phyloP scores from a whole-genome alignment of 2,329 filamentous ascomycete species.

The Ceratocystis papillata region DNA sequence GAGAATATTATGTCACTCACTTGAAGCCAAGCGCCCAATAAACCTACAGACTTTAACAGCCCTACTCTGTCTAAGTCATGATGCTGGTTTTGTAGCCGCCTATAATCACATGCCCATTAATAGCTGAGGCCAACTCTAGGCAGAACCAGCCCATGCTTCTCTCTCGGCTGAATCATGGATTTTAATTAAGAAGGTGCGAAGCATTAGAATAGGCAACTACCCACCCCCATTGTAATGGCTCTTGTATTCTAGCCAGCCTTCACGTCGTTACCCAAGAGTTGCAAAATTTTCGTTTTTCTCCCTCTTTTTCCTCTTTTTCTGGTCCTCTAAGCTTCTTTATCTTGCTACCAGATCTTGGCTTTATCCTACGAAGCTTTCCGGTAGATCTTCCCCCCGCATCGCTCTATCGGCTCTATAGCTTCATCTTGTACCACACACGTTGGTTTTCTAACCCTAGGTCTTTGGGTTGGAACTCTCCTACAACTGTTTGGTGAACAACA shows the following conservation, averaged over 20 bases:
- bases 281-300: neutral
- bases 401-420: conserved; percentile 7
- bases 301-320: conserved; percentile 1
- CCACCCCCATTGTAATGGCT: neutral
- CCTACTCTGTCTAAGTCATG: neutral
- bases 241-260: neutral
- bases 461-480: conserved; percentile 10
- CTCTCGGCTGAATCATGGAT: neutral
- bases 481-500: conserved; percentile 7
- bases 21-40: too few relatives aligned
- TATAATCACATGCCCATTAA: neutral
- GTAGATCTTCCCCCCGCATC: neutral
- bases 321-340: neutral
- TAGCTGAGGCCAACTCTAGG: neutral
- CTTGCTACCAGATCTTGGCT: neutral
- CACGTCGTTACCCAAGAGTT: neutral
- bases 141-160: neutral
- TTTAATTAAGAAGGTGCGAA: neutral
- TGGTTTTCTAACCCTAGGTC: conserved; percentile 8
- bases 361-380: conserved; percentile 1
- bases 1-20: too few relatives aligned
- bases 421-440: conserved; percentile 12
- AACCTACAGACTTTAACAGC: neutral
- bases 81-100: neutral
- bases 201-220: conserved; percentile 7